These are phyloP conservation scores for Microsporum canis DNA, from an alignment of 2,329 filamentous ascomycete genomes.

Conservation along the genomic window DNA sequence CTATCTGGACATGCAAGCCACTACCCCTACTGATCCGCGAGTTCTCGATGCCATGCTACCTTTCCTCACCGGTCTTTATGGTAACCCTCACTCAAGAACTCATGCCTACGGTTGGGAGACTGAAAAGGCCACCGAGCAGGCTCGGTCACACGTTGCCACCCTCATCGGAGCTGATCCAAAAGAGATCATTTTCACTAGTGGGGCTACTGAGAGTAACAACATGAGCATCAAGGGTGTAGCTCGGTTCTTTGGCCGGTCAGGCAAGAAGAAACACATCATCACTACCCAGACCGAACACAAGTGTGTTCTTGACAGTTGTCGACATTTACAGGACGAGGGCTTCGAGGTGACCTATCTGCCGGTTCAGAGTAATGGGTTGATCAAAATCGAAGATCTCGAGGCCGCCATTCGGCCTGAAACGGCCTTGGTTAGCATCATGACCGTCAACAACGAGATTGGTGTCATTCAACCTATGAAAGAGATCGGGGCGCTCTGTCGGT, in stretches of 20 bases:
- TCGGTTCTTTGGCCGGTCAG: conserved; percentile 79
- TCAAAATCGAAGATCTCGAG: conserved; percentile 73
- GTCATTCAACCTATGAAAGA: conserved; percentile 94
- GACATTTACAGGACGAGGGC: conserved; percentile 92
- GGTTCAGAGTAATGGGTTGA: conserved; percentile 73
- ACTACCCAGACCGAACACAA: conserved; percentile 98
- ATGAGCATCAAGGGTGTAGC: conserved; percentile 99
- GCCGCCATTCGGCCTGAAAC: conserved; percentile 86
- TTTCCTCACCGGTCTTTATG: conserved; percentile 84
- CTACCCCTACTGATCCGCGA: conserved; percentile 85
- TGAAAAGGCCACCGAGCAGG: conserved; percentile 82
- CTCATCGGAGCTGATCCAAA: conserved; percentile 92
- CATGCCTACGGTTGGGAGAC: conserved; percentile 99
- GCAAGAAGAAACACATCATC: conserved; percentile 98
- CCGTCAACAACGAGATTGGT: conserved; percentile 98
- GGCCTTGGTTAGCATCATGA: conserved; percentile 89
- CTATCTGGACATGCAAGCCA: conserved; percentile 97
- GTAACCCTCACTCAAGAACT: conserved; percentile 93
- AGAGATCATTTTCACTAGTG: conserved; percentile 97
- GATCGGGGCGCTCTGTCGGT: conserved; percentile 83
- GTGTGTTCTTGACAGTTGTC: conserved; percentile 92
- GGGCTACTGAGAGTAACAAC: conserved; percentile 97
- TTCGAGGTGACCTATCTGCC: conserved; percentile 96
- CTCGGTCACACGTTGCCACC: conserved; percentile 67
- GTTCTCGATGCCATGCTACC: conserved; percentile 96